phyloP scores from a whole-genome alignment of 1,284 basidiomycete species.

The Somion occarium region DNA sequence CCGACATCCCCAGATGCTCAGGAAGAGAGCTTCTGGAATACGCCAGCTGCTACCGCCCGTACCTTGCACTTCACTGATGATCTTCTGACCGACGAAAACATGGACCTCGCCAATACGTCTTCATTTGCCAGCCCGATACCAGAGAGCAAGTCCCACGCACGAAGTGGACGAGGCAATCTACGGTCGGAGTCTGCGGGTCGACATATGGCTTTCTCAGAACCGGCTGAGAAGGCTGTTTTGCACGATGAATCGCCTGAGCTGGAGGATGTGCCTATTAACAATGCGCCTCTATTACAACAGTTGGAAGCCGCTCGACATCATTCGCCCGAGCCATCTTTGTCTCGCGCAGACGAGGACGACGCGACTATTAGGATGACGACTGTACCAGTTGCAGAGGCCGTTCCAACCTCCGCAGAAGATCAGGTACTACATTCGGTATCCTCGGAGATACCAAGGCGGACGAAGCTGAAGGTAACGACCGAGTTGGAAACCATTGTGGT shows the following conservation, averaged over 20 bases:
- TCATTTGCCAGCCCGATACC: conserved; percentile 44
- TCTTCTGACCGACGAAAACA: conserved; percentile 56
- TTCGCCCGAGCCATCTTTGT: conserved; percentile 14
- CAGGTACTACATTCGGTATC: not conserved
- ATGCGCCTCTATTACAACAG: not conserved
- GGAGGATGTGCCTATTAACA: not conserved
- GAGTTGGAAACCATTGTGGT: conserved; percentile 62
- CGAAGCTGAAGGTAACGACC: conserved; percentile 40
- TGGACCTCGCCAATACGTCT: conserved; percentile 52
- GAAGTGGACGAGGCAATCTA: not conserved
- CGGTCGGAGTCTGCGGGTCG: not conserved
- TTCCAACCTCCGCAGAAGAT: not conserved
- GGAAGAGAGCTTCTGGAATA: conserved; percentile 59
- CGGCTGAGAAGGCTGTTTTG: not conserved
- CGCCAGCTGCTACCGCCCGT: conserved; percentile 49
- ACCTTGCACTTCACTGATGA: conserved; percentile 58
- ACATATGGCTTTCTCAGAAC: not conserved
- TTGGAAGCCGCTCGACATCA: not conserved
- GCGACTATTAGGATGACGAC: conserved; percentile 19
- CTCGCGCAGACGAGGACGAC: conserved; percentile 24
- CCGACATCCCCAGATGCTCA: conserved; percentile 25
- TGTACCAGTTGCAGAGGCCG: conserved; percentile 10
- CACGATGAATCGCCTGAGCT: not conserved
- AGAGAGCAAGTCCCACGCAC: not conserved
- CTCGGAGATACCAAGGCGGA: conserved; percentile 17